Percentiles rank a stretch among this genome's conserved stretches.
These are phyloP conservation scores for Metschnikowia baotianmanensis DNA, from an alignment of 805 yeast genomes.

Conservation along the genomic window DNA sequence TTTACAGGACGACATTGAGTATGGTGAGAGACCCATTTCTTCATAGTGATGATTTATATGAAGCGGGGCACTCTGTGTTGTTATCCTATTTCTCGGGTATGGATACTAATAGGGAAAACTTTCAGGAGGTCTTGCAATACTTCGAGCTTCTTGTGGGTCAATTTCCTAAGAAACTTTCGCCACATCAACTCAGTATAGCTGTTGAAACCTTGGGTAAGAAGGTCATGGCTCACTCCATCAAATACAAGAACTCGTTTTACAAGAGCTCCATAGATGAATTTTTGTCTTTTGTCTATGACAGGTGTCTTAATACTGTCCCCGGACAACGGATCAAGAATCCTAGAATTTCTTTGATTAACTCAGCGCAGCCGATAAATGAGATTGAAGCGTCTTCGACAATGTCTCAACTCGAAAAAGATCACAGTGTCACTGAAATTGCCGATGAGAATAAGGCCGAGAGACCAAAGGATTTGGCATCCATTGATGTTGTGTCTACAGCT, in stretches of 20 bases:
- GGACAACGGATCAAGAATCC: conserved; percentile 25
- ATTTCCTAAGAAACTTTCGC: conserved; percentile 55
- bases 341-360: conserved; percentile 20
- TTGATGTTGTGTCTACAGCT: conserved; percentile 17
- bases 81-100: conserved; percentile 35
- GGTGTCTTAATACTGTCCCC: conserved; percentile 37
- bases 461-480: conserved; percentile 27
- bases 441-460: conserved; percentile 31
- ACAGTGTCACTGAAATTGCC: conserved; percentile 23
- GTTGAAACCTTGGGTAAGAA: conserved; percentile 52
- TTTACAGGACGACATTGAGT: conserved; percentile 32
- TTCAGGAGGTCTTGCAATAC: conserved; percentile 35
- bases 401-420: conserved; percentile 25
- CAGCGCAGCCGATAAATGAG: conserved; percentile 40
- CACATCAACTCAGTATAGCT: conserved; percentile 56
- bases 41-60: conserved; percentile 39
- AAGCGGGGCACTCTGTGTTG: conserved; percentile 62
- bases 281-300: conserved; percentile 40
- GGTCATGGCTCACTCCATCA: conserved; percentile 27
- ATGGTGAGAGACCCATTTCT: conserved; percentile 27
- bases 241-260: conserved; percentile 8
- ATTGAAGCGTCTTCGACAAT: conserved; percentile 37
- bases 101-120: conserved; percentile 15
- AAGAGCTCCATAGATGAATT: conserved; percentile 32
- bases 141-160: conserved; percentile 47